Percentiles rank a stretch among this genome's conserved stretches.
Conservation (phyloP, 2,329 filamentous ascomycete genomes). For the Curvularia eragrostidis region DNA sequence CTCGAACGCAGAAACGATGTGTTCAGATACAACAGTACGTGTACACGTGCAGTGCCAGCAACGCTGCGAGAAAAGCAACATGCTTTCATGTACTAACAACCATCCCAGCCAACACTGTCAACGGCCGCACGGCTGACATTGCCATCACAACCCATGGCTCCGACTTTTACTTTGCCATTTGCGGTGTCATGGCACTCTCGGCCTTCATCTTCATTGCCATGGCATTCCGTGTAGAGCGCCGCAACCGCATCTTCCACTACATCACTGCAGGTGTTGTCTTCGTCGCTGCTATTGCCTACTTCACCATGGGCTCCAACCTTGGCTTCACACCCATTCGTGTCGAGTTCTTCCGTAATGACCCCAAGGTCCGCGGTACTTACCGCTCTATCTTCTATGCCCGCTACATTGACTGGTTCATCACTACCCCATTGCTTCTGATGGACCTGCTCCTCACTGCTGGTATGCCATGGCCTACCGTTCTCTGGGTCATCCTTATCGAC, state of each 20-base stretch:
- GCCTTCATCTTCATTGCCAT: conserved; percentile 63
- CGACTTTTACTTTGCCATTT: conserved; percentile 69
- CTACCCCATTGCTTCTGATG: conserved; percentile 68
- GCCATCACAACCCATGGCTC: conserved; percentile 66
- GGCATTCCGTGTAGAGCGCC: conserved; percentile 61
- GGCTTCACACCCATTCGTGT: conserved; percentile 69
- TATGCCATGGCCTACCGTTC: conserved; percentile 68
- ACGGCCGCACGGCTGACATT: conserved; percentile 59
- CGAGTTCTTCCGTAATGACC: conserved; percentile 60
- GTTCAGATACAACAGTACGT: conserved; percentile 30
- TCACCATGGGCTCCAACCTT: conserved; percentile 70
- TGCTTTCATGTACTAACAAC: background rate
- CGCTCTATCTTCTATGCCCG: conserved; percentile 72
- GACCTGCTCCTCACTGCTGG: conserved; percentile 69
- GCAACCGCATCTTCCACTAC: conserved; percentile 68
- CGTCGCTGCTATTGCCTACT: conserved; percentile 68
- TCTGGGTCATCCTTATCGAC: conserved; percentile 68
- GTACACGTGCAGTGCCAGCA: background rate
- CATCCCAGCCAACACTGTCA: conserved; percentile 52
- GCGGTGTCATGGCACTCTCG: conserved; percentile 63
- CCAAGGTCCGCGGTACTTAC: conserved; percentile 58
- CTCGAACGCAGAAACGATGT: conserved; percentile 30
- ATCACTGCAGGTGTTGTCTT: conserved; percentile 66
- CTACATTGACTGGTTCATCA: conserved; percentile 71
- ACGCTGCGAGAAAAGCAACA: background rate